phyloP scores from a whole-genome alignment of 2,329 filamentous ascomycete genomes.

The Pezicula rhizophila region DNA sequence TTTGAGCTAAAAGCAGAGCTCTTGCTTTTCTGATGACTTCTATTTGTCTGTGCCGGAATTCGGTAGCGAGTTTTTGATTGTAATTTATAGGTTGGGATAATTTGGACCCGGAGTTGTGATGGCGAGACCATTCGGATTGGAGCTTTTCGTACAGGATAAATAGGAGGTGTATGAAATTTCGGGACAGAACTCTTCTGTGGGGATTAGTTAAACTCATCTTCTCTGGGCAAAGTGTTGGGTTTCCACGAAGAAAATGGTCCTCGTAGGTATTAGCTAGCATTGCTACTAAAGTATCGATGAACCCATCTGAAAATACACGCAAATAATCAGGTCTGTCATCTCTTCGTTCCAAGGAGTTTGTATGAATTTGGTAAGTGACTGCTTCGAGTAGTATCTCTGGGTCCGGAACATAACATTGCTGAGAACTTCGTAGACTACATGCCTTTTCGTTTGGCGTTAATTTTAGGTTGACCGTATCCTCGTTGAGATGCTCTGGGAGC shows the following conservation, averaged over 20 bases:
- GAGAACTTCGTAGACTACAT: slow-evolving; percentile 14
- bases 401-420: slow-evolving; percentile 12
- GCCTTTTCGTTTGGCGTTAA: slow-evolving; percentile 13
- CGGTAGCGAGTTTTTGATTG: slow-evolving; percentile 19
- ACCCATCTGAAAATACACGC: slow-evolving; percentile 16
- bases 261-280: slow-evolving; percentile 22
- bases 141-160: slow-evolving; percentile 15
- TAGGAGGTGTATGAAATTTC: slow-evolving; percentile 12
- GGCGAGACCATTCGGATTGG: slow-evolving; percentile 9
- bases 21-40: slow-evolving; percentile 9
- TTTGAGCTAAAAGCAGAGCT: not conserved
- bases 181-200: slow-evolving; percentile 12
- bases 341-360: not conserved
- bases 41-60: slow-evolving; percentile 18
- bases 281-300: slow-evolving; percentile 21
- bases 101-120: slow-evolving; percentile 4
- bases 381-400: slow-evolving; percentile 6
- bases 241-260: slow-evolving; percentile 7
- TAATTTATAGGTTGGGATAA: slow-evolving; percentile 12
- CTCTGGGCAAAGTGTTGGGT: slow-evolving; percentile 14
- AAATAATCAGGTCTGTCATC: slow-evolving; percentile 6
- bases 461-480: slow-evolving; percentile 28
- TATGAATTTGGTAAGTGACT: slow-evolving; percentile 20
- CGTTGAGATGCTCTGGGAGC: slow-evolving; percentile 35
- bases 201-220: not conserved